A percentile compares a stretch with the other conserved stretches of the same genome.
Evolutionary conservation across 2,329 filamentous ascomycete species (phyloP).

Genomic region (Talaromyces atroroseus): DNA sequence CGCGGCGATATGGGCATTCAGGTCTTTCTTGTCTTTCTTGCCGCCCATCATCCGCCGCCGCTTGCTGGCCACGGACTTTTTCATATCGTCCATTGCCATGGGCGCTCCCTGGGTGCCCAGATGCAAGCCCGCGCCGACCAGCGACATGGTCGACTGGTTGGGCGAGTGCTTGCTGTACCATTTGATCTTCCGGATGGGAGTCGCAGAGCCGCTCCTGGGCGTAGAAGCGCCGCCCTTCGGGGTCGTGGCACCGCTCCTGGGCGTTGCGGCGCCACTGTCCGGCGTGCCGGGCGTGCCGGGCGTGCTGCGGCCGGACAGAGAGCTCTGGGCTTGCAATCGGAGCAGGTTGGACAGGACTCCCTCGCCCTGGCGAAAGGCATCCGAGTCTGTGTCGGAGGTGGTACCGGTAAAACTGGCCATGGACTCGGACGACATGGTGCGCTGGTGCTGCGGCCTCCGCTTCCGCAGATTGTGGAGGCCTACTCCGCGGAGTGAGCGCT

Average conservation of each 20-base stretch:
- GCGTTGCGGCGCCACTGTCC: conserved; percentile 13
- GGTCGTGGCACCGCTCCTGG: conserved; percentile 15
- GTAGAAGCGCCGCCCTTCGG: conserved; percentile 15
- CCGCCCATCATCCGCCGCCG: conserved; percentile 13
- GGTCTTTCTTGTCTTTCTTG: conserved; percentile 29
- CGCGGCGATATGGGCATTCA: conserved; percentile 53
- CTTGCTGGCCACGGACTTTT: conserved; percentile 9
- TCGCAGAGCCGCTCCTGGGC: conserved; percentile 10
- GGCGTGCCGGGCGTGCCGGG: conserved; percentile 15
- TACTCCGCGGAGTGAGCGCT: conserved; percentile 28
- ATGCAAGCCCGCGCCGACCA: conserved; percentile 13
- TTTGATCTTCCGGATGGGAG: conserved; percentile 19
- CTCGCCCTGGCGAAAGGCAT: conserved; percentile 23
- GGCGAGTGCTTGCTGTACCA: conserved; percentile 21
- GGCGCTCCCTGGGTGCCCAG: conserved; percentile 10
- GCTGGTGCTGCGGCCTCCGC: conserved; percentile 14
- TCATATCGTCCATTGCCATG: conserved; percentile 13
- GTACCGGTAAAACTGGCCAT: conserved; percentile 8
- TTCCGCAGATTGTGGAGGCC: conserved; percentile 22
- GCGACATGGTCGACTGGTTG: conserved; percentile 13
- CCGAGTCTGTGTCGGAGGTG: conserved; percentile 13
- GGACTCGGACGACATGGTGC: conserved; percentile 13
- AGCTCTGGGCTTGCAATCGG: conserved; percentile 19
- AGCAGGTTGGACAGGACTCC: conserved; percentile 30
- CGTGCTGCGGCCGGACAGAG: conserved; percentile 6